Base-by-base conservation (phyloP, 768 basidiomycete genomes). In the Macrolepiota fuliginosa region DNA sequence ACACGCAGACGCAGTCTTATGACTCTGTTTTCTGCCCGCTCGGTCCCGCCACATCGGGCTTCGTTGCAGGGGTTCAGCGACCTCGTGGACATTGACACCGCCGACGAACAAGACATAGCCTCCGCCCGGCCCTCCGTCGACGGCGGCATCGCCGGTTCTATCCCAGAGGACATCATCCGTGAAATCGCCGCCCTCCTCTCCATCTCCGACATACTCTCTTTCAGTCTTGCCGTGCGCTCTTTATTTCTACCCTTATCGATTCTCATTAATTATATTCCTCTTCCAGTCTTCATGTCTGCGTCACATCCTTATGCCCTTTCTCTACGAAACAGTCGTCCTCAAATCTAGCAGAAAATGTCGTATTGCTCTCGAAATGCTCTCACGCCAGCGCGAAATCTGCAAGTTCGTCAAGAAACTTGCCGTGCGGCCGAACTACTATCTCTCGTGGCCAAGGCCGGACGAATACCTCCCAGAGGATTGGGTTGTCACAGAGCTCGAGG, bases 391-490 rank as follows among this genome's bases (percentile, higher is more conserved):
- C 13, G 73, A 79, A 19, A 69, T 81, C 36, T 79, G 77, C 61
- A 58, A 64, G 1, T 68, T 75, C 68, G 71, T 83, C 55, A 72
- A 71, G 17, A 80, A 78, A 56, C 73, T 83, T 32, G 76, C 77
- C 13, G 72, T 82, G 15, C 74, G 81, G 11, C 81, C 82, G 0
- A 82, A 82, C 63, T 83, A 82, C 67, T 82, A 82, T 67, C 76
- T 82, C 32, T 72, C 81, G 5, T 82, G 81, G 81, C 82, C 82
- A 1, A 73, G 72, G 62, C 72, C 74, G 24, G 79, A 83, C 52
- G 73, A 74, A 36, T 65, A 66, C 9, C 65, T 82, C 24, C 71
- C 73, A 53, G 82, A 83, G 62, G 67, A 53, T 0, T 77, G 78
- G 78, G 78, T 83, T 0, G 76, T 73, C 15, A 53, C 65, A 2